phyloP scores from a whole-genome alignment of 345 rosid species.

The Eutrema japonicum region DNA sequence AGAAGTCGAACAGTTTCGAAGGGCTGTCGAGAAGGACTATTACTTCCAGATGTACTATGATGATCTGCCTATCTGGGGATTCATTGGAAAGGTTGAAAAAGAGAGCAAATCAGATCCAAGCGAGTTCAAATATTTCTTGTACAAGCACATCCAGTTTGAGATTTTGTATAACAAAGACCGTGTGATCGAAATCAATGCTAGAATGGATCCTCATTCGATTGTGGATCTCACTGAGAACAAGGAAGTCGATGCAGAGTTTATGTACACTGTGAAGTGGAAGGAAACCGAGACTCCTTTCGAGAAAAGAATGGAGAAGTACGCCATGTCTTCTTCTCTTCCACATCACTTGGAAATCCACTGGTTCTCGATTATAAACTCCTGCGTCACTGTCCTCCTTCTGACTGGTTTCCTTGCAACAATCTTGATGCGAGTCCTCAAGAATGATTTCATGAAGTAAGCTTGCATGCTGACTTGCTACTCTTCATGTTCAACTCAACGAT shows the following conservation, averaged over 20 bases:
- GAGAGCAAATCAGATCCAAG: constrained; percentile 65
- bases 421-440: constrained; percentile 89
- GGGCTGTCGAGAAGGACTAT: constrained; percentile 73
- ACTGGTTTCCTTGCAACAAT: constrained; percentile 93
- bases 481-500: neutral
- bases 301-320: constrained; percentile 90
- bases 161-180: constrained; percentile 74
- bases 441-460: constrained; percentile 88
- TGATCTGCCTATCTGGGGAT: constrained; percentile 92
- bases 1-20: constrained; percentile 64
- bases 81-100: constrained; percentile 82
- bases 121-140: constrained; percentile 69
- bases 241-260: constrained; percentile 75
- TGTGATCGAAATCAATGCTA: constrained; percentile 72
- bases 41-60: constrained; percentile 91
- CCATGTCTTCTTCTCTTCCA: constrained; percentile 80
- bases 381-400: constrained; percentile 88
- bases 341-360: constrained; percentile 94
- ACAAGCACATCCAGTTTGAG: constrained; percentile 78
- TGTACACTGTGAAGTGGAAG: constrained; percentile 90
- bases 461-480: neutral
- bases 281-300: constrained; percentile 81
- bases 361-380: constrained; percentile 89
- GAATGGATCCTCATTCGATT: constrained; percentile 71
- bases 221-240: constrained; percentile 84